These are phyloP conservation scores for Diaporthe humulicola DNA, from an alignment of 2,329 filamentous ascomycete genomes.

Conservation along the genomic window DNA sequence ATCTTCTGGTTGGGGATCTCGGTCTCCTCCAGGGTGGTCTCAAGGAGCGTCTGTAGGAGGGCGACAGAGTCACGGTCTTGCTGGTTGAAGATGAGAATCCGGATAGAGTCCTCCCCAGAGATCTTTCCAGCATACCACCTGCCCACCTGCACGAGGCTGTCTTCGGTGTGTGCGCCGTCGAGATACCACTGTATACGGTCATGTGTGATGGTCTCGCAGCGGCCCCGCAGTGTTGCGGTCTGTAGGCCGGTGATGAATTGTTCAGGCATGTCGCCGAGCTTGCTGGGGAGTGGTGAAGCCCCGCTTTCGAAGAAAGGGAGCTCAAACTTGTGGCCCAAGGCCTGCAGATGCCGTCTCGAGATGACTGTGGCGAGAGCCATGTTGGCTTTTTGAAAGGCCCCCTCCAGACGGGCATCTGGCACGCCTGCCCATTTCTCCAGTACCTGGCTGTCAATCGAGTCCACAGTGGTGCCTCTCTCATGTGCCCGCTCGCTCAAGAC, in stretches of 20 bases:
- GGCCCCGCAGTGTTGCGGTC: constrained; percentile 77
- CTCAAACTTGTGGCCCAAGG: constrained; percentile 35
- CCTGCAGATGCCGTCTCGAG: constrained; percentile 58
- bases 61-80: constrained; percentile 82
- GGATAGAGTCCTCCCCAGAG: constrained; percentile 46
- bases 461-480: constrained; percentile 64
- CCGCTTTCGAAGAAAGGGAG: constrained; percentile 63
- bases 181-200: constrained; percentile 79
- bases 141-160: constrained; percentile 83
- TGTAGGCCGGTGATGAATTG: constrained; percentile 76
- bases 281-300: constrained; percentile 40
- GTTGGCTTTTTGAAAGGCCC: constrained; percentile 70
- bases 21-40: constrained; percentile 60
- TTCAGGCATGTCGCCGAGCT: constrained; percentile 55
- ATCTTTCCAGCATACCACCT: constrained; percentile 78
- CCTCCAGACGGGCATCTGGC: constrained; percentile 59
- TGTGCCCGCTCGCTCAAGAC: constrained; percentile 61
- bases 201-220: constrained; percentile 75
- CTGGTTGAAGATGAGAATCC: constrained; percentile 89
- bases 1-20: constrained; percentile 49
- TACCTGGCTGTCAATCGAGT: constrained; percentile 55
- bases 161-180: constrained; percentile 89
- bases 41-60: constrained; percentile 74
- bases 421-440: constrained; percentile 45
- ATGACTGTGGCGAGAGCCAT: constrained; percentile 65